Evolutionary conservation across 306 rosid genomes (phyloP).

Genomic region (Luffa acutangula): DNA sequence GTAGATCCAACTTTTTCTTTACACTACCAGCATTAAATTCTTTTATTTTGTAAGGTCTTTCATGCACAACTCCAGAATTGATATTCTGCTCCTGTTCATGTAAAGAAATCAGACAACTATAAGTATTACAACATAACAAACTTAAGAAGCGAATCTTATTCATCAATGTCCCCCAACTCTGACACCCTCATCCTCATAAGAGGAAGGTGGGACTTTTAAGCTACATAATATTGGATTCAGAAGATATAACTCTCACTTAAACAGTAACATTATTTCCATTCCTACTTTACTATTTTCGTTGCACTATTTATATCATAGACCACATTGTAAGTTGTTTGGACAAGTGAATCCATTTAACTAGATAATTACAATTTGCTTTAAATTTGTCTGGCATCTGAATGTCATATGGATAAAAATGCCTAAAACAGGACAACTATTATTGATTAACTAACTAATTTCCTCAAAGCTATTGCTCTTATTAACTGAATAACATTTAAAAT

Average conservation of each 20-base stretch:
- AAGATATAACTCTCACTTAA: not conserved
- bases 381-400: not conserved
- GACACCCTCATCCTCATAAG: not conserved
- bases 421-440: not conserved
- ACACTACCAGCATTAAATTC: slow-evolving; percentile 31
- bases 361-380: not conserved
- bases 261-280: not conserved
- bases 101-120: slow-evolving; percentile 15
- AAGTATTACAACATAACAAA: not conserved
- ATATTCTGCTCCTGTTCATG: slow-evolving; percentile 39
- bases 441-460: not conserved
- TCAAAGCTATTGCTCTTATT: not conserved
- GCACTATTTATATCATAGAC: not conserved
- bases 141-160: not conserved
- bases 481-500: not conserved
- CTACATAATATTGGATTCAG: not conserved
- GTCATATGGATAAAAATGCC: not conserved
- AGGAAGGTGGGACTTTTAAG: not conserved
- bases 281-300: not conserved
- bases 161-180: not conserved
- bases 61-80: slow-evolving; percentile 14
- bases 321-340: not conserved
- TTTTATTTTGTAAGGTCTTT: slow-evolving; percentile 28
- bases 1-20: slow-evolving; percentile 70
- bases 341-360: not conserved